phyloP scores from a whole-genome alignment of 1,139 yeast species.

The Lizanozyma gosingica region DNA sequence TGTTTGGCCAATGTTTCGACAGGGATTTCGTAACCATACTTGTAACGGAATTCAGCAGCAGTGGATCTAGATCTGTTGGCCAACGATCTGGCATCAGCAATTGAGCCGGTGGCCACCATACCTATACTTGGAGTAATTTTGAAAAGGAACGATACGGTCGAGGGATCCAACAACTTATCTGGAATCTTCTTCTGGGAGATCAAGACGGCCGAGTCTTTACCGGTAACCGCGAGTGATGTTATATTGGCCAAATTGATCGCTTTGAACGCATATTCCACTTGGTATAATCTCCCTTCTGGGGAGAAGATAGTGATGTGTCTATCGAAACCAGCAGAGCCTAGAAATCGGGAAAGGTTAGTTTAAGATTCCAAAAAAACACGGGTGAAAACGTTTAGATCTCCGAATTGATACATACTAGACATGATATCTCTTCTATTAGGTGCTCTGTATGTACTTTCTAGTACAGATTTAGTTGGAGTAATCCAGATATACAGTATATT shows the following conservation, averaged over 20 bases:
- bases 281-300: constrained; percentile 95
- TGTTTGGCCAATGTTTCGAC: constrained; percentile 89
- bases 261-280: constrained; percentile 95
- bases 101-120: constrained; percentile 89
- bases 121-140: constrained; percentile 77
- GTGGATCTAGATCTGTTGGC: constrained; percentile 87
- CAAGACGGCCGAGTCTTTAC: constrained; percentile 82
- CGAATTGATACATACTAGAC: too few relatives aligned
- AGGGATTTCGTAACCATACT: constrained; percentile 96
- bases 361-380: too few relatives aligned
- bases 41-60: constrained; percentile 90
- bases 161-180: constrained; percentile 82
- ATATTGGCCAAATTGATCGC: constrained; percentile 81
- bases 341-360: too few relatives aligned
- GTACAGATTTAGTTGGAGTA: too few relatives aligned
- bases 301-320: constrained; percentile 97
- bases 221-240: constrained; percentile 81
- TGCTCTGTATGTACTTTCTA: too few relatives aligned
- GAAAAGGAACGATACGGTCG: constrained; percentile 79
- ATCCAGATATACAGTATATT: too few relatives aligned
- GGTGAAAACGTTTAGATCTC: too few relatives aligned
- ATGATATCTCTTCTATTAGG: too few relatives aligned
- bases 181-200: constrained; percentile 95
- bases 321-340: constrained; percentile 42
- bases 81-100: constrained; percentile 91